Conservation (phyloP, 176 grass and related monocot genomes). For the Hordeum marinum region DNA sequence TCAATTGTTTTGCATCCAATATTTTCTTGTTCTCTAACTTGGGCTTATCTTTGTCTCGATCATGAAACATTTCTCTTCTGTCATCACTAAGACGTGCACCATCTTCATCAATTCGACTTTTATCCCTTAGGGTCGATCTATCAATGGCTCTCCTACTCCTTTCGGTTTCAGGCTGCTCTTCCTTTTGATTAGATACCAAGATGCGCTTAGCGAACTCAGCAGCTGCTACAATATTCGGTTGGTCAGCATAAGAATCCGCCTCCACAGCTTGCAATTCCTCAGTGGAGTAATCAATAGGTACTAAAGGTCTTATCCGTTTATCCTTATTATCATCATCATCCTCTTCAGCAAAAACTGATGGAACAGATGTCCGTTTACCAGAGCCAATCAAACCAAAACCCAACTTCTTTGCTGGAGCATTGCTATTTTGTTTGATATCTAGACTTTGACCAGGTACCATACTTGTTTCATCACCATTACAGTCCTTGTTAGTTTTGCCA, state of each 20-base stretch:
- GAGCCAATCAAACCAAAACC: conserved; percentile 89
- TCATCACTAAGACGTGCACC: conserved; percentile 31
- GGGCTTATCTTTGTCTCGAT: conserved; percentile 62
- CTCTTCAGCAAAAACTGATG: conserved; percentile 87
- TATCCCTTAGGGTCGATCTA: conserved; percentile 57
- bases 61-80: conserved; percentile 47
- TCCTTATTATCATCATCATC: conserved; percentile 76
- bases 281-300: conserved; percentile 94
- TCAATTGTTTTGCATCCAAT: conserved; percentile 94
- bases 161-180: conserved; percentile 54
- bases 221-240: conserved; percentile 67
- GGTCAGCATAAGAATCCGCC: conserved; percentile 40
- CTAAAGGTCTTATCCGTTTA: conserved; percentile 77
- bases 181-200: conserved; percentile 59
- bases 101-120: conserved; percentile 51
- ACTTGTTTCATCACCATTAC: conserved; percentile 28
- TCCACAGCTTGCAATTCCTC: conserved; percentile 88
- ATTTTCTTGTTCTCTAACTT: conserved; percentile 80
- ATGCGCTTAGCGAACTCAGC: conserved; percentile 90
- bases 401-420: conserved; percentile 66
- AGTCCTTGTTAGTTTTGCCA: conserved; percentile 37
- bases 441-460: conserved; percentile 20
- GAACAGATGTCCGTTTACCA: conserved; percentile 79
- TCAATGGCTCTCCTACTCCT: conserved; percentile 65
- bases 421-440: conserved; percentile 66